A percentile compares a stretch with the other conserved stretches of the same genome.
phyloP scores from a whole-genome alignment of 1,139 yeast genomes.

The Nakaseomyces uthaithaninus region DNA sequence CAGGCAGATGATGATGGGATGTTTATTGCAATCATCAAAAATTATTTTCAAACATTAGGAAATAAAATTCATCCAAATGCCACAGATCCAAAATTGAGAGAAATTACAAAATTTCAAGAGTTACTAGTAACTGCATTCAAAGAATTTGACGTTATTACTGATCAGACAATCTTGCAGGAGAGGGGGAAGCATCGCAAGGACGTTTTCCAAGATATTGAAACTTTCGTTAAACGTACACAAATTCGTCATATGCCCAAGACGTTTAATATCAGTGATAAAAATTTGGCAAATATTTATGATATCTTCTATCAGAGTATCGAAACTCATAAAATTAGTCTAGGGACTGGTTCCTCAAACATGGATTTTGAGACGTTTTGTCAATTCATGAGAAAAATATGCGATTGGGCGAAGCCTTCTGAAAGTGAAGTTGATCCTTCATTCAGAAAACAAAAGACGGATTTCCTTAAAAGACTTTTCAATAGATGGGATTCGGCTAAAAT shows the following conservation, averaged over 20 bases:
- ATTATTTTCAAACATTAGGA: constrained; percentile 70
- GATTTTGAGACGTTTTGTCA: constrained; percentile 60
- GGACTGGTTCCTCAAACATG: constrained; percentile 67
- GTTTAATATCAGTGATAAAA: constrained; percentile 47
- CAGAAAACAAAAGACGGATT: constrained; percentile 34
- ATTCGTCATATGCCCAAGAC: constrained; percentile 75
- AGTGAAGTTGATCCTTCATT: constrained; percentile 35
- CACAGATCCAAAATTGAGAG: constrained; percentile 51
- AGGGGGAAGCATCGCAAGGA: constrained; percentile 66
- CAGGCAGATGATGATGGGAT: constrained; percentile 86
- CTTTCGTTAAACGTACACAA: constrained; percentile 88
- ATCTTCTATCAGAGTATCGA: constrained; percentile 75
- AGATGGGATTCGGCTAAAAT: constrained; percentile 56
- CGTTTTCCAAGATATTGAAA: constrained; percentile 76
- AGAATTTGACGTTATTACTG: constrained; percentile 77
- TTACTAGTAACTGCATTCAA: constrained; percentile 84
- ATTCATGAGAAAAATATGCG: constrained; percentile 74
- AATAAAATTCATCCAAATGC: constrained; percentile 75
- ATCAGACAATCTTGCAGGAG: constrained; percentile 59
- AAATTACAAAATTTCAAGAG: constrained; percentile 81
- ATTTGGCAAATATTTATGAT: constrained; percentile 70
- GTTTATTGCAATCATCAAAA: constrained; percentile 75
- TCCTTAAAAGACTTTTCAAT: constrained; percentile 56
- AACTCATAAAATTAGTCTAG: constrained; percentile 54
- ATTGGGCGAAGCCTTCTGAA: constrained; percentile 52